Conservation (phyloP, 805 yeast genomes). For the Candida quercuum region DNA sequence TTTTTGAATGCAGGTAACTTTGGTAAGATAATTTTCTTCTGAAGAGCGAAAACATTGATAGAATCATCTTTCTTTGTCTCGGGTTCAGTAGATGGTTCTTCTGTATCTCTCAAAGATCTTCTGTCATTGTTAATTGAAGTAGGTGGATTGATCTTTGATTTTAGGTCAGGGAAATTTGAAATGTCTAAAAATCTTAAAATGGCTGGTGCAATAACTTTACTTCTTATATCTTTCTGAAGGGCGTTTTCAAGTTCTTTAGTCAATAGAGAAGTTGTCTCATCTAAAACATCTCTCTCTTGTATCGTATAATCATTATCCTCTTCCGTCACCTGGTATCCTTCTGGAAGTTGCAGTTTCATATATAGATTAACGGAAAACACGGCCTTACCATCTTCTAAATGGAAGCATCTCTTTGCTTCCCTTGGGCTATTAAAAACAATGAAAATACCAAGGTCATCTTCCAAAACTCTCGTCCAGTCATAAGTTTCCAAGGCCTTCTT, state of each 20-base stretch:
- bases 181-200: slow-evolving; percentile 58
- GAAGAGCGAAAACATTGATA: slow-evolving; percentile 19
- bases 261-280: slow-evolving; percentile 54
- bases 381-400: slow-evolving; percentile 52
- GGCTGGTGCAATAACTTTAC: slow-evolving; percentile 63
- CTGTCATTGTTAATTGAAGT: slow-evolving; percentile 4
- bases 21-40: slow-evolving; percentile 7
- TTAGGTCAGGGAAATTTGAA: slow-evolving; percentile 47
- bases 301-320: slow-evolving; percentile 8
- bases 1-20: slow-evolving; percentile 16
- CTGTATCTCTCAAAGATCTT: slow-evolving; percentile 16
- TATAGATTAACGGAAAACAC: slow-evolving; percentile 42
- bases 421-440: slow-evolving; percentile 57
- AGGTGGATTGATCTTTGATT: slow-evolving; percentile 25
- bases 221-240: slow-evolving; percentile 66
- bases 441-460: slow-evolving; percentile 62
- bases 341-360: slow-evolving; percentile 43
- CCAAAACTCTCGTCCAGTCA: slow-evolving; percentile 60
- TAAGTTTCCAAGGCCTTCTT: slow-evolving; percentile 53
- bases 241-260: slow-evolving; percentile 59
- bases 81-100: slow-evolving; percentile 6
- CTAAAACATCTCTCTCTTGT: slow-evolving; percentile 34
- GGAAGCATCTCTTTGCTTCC: slow-evolving; percentile 57
- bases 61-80: slow-evolving; percentile 11
- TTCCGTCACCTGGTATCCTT: slow-evolving; percentile 12